These are phyloP conservation scores for Neonectria magnoliae DNA, from an alignment of 2,329 filamentous ascomycete genomes.

Conservation along the genomic window DNA sequence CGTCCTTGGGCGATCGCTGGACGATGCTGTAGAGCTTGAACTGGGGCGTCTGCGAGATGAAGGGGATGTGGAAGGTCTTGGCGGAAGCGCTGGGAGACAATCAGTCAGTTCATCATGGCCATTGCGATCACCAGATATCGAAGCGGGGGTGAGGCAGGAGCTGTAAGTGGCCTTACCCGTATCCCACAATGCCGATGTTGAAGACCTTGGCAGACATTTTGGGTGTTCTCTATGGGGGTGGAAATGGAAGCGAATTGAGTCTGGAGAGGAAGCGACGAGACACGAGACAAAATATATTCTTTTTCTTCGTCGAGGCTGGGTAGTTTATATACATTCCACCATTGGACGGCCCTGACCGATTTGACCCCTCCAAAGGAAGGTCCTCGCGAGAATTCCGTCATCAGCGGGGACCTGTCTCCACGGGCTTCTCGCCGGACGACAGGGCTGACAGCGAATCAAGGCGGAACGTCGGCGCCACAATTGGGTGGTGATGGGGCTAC, in stretches of 20 bases:
- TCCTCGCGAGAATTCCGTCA: conserved; percentile 36
- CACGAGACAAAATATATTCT: background rate
- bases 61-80: conserved; percentile 87
- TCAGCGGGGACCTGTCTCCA: conserved; percentile 35
- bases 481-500: conserved; percentile 25
- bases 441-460: conserved; percentile 15
- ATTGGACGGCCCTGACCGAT: background rate
- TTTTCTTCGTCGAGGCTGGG: background rate
- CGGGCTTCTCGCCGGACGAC: conserved; percentile 31
- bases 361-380: conserved; percentile 17
- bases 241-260: background rate
- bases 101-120: conserved; percentile 29
- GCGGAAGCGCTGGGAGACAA: conserved; percentile 62
- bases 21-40: conserved; percentile 79
- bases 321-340: conserved; percentile 17
- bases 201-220: conserved; percentile 52
- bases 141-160: background rate
- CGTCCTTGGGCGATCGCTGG: conserved; percentile 73
- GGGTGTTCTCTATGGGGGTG: background rate
- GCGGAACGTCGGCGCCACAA: conserved; percentile 23
- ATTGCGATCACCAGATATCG: background rate
- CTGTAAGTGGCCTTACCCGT: conserved; percentile 53
- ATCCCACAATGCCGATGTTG: conserved; percentile 63
- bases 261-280: background rate
- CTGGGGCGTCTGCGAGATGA: conserved; percentile 71